phyloP scores from a whole-genome alignment of 2,329 filamentous ascomycete genomes.

The Xylaria sp. region DNA sequence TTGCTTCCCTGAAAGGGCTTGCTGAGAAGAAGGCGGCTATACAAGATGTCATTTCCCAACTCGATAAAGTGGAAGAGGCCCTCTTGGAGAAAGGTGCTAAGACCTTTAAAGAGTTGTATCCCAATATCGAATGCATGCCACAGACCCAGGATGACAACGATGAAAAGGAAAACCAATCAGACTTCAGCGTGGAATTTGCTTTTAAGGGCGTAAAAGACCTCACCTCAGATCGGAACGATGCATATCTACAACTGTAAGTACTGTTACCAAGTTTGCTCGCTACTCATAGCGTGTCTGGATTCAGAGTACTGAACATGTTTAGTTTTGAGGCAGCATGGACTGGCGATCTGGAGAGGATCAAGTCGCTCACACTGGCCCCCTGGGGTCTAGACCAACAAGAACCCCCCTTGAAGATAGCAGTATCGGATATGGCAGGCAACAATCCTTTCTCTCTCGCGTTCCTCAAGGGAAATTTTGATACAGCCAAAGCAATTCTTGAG shows the following conservation, averaged over 20 bases:
- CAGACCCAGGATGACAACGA: neutral
- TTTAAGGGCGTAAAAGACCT: slow-evolving; percentile 61
- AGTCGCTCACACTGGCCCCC: slow-evolving; percentile 63
- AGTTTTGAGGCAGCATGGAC: slow-evolving; percentile 76
- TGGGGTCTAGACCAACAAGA: slow-evolving; percentile 62
- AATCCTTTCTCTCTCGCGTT: slow-evolving; percentile 73
- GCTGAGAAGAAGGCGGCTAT: slow-evolving; percentile 63
- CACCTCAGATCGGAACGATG: slow-evolving; percentile 59
- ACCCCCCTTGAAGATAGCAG: slow-evolving; percentile 67
- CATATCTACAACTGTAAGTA: slow-evolving; percentile 67
- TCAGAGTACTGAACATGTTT: slow-evolving; percentile 31
- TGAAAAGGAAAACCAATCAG: slow-evolving; percentile 34
- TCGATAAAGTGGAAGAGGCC: slow-evolving; percentile 59
- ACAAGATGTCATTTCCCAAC: slow-evolving; percentile 53
- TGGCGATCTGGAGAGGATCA: slow-evolving; percentile 71
- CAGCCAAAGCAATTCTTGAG: slow-evolving; percentile 70
- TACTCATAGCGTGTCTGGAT: neutral
- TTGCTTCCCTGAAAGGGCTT: slow-evolving; percentile 40
- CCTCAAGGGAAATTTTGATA: slow-evolving; percentile 65
- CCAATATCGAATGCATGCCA: slow-evolving; percentile 49
- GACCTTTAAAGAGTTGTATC: slow-evolving; percentile 68
- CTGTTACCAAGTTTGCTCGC: slow-evolving; percentile 16
- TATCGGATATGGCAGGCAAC: slow-evolving; percentile 56
- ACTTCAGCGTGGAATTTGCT: slow-evolving; percentile 56
- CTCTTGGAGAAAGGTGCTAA: slow-evolving; percentile 68